Evolutionary conservation across 2,329 filamentous ascomycete genomes (phyloP), one percentile per base, ranked within the genome.

Genomic region (Intubia oerlemansii): DNA sequence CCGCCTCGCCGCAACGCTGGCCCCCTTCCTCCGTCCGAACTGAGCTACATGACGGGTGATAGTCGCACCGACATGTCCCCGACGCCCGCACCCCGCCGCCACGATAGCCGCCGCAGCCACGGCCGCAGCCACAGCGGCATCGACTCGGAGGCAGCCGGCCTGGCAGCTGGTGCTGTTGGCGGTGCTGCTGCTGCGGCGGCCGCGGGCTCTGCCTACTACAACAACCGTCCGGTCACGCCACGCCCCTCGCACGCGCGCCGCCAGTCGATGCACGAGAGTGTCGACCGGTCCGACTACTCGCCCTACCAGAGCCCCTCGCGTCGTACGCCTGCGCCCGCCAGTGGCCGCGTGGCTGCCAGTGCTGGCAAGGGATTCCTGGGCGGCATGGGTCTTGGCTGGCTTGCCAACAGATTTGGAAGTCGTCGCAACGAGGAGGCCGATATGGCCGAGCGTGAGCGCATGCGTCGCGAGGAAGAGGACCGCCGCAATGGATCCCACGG

Each of bases 361-460:
- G 48, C 58, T n/a, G 60, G 57, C 14, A 66, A 73, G 38, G 64
- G 64, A 1, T 39, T 68, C 10, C 42, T 72, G 28, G 69, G 64
- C 7, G 57, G 70, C 2, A 48, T 79, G 16, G 74, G 74, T 2
- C 53, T 75, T 19, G 76, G 74, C 7, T 77, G 73, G 54, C 51
- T 82, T 27, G 64, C 66, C 6, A 72, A 64, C 50, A 65, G 66
- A 44, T 59, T 76, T 45, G n/a, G n/a, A n/a, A 66, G 62, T 38
- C 58, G 69, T 46, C 50, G 67, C 39, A 44, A 57, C 44, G 56
- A 65, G 38, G n/a, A n/a, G n/a, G n/a, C n/a, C n/a, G n/a, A n/a
- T n/a, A n/a, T n/a, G n/a, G n/a, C n/a, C n/a, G n/a, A n/a, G n/a
- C n/a, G n/a, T n/a, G n/a, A n/a, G n/a, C n/a, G n/a, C n/a, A n/a